phyloP scores from a whole-genome alignment of 345 rosid species.

The Noccaea caerulescens region DNA sequence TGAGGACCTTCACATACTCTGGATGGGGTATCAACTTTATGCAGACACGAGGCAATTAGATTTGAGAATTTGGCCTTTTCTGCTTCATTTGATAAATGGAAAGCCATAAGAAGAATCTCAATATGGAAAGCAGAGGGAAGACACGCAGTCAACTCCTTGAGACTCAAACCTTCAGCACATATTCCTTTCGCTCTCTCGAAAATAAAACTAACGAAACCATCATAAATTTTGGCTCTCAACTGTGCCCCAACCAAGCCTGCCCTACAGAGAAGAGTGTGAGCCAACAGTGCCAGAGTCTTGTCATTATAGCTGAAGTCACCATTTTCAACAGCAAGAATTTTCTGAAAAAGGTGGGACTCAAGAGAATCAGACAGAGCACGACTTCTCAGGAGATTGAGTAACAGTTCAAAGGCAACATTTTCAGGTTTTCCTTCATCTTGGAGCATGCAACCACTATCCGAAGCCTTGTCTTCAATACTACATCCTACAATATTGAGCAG shows the following conservation, averaged over 20 bases:
- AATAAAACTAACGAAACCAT: slow-evolving; percentile 63
- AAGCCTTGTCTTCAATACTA: slow-evolving; percentile 58
- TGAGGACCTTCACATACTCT: slow-evolving; percentile 48
- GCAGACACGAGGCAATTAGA: slow-evolving; percentile 57
- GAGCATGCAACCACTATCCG: slow-evolving; percentile 50
- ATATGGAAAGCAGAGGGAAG: slow-evolving; percentile 90
- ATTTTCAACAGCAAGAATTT: slow-evolving; percentile 73
- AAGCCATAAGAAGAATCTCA: slow-evolving; percentile 91
- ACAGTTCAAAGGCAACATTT: slow-evolving; percentile 70
- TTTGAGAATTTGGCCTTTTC: slow-evolving; percentile 71
- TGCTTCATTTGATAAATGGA: slow-evolving; percentile 76
- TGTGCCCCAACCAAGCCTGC: slow-evolving; percentile 65
- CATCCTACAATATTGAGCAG: slow-evolving; percentile 68
- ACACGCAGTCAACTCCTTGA: slow-evolving; percentile 64
- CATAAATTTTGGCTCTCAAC: slow-evolving; percentile 66
- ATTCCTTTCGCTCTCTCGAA: slow-evolving; percentile 57
- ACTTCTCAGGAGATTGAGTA: slow-evolving; percentile 65
- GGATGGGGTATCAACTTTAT: slow-evolving; percentile 51
- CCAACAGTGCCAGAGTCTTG: slow-evolving; percentile 75
- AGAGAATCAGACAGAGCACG: slow-evolving; percentile 66
- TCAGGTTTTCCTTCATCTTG: slow-evolving; percentile 70
- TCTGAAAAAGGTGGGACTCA: slow-evolving; percentile 75
- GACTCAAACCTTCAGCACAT: slow-evolving; percentile 54
- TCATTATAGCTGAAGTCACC: slow-evolving; percentile 66
- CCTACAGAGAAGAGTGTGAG: slow-evolving; percentile 65